Base-by-base conservation (phyloP, 768 basidiomycete genomes). In the Gymnopilus dilepis region DNA sequence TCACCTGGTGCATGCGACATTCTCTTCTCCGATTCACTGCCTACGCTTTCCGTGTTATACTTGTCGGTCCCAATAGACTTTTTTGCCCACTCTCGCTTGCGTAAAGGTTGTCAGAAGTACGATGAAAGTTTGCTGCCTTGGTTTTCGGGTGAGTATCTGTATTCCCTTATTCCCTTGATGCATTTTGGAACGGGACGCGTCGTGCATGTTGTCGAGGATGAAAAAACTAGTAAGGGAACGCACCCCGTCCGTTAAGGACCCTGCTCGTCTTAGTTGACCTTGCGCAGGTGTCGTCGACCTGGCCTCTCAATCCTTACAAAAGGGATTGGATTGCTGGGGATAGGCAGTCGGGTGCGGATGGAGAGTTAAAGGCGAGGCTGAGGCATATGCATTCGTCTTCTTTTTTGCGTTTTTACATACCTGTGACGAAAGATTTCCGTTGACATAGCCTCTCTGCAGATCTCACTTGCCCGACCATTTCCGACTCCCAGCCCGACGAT, bases 281-380 rank as follows among this genome's bases (percentile, higher is more conserved):
- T 58, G 59, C 48, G 61, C 67, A 62, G 68, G 69, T 59, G 37
- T 62, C 65, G 71, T n/a, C n/a, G 74, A 75, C 79, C 77, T 76
- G 69, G 69, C 62, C 26, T n/a, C 53, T 63, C 54, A 52, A 9
- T 68, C 65, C 59, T 62, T 59, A 60, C 58, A 24, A 54, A 58
- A 26, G 58, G 64, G 60, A 65, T 69, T 76, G 66, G 40, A 56
- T 31, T 22, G 56, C 22, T 59, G 30, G 68, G 72, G 60, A 61
- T 63, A 59, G 73, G 71, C n/a, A 31, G 73, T 71, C 69, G 90
- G 92, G 82, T 86, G 88, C 77, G 87, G 65, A 77, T 92, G 92
- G 80, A 79, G 91, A 89, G 68, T 76, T 83, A 80, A 94, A 94
- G 91, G 91, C 91, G 91, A 94, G 91, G 84, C 91, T 90, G 91